phyloP scores from a whole-genome alignment of 78 protist genomes.

The Tieghemostelium lacteum region DNA sequence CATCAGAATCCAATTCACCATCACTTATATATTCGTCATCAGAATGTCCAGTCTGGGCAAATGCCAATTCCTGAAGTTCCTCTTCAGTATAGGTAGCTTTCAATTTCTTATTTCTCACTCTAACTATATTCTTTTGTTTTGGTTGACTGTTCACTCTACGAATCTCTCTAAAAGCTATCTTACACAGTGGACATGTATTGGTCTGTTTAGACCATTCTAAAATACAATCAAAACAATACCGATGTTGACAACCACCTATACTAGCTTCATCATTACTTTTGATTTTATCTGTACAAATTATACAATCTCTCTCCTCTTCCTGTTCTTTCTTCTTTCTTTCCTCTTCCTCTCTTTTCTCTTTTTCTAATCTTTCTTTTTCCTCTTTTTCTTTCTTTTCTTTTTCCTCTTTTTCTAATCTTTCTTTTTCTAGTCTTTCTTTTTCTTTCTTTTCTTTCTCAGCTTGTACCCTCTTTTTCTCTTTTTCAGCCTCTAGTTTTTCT shows the following conservation, averaged over 20 bases:
- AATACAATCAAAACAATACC: slow-evolving; percentile 63
- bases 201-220: slow-evolving; percentile 51
- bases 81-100: slow-evolving; percentile 38
- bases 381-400: too few species aligned
- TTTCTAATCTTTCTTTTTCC: too few species aligned
- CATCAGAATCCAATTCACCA: slow-evolving; percentile 14
- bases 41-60: not conserved
- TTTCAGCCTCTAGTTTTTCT: not conserved
- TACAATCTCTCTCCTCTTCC: slow-evolving; percentile 9
- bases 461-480: not conserved
- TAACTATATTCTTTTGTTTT: slow-evolving; percentile 3
- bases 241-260: slow-evolving; percentile 39
- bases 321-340: slow-evolving; percentile 3
- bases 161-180: slow-evolving; percentile 9
- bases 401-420: too few species aligned
- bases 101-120: slow-evolving; percentile 18
- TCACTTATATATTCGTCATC: slow-evolving; percentile 10
- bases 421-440: too few species aligned
- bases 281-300: slow-evolving; percentile 18
- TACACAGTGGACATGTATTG: slow-evolving; percentile 60
- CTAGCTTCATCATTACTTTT: not conserved
- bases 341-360: slow-evolving; percentile 2
- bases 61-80: not conserved
- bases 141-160: not conserved
- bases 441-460: not conserved